phyloP scores from a whole-genome alignment of 2,329 filamentous ascomycete species.

The Aspergillus puulaauensis region DNA sequence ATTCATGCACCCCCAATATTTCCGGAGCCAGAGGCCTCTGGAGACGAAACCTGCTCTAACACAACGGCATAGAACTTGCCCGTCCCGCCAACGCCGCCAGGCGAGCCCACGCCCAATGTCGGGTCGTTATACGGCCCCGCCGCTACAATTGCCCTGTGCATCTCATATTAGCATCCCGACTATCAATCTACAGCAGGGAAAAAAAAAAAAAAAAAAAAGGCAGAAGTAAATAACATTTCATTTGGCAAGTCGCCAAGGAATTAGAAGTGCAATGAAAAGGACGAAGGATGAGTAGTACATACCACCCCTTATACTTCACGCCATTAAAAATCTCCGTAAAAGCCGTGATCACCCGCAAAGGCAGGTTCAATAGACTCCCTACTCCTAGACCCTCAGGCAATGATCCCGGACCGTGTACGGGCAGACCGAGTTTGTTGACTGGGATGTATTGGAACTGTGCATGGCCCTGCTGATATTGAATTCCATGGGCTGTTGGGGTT shows the following conservation, averaged over 20 bases:
- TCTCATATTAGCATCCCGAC: neutral
- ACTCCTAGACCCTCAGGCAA: conserved; percentile 25
- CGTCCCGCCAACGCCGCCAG: conserved; percentile 20
- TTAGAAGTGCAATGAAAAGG: neutral
- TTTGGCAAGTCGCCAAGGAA: too few relatives aligned
- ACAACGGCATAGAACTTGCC: conserved; percentile 40
- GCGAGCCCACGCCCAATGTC: conserved; percentile 12
- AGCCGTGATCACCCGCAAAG: conserved; percentile 32
- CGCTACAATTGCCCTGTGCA: conserved; percentile 31
- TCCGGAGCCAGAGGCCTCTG: neutral
- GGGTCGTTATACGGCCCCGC: conserved; percentile 38
- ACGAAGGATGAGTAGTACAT: conserved; percentile 7
- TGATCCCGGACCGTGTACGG: conserved; percentile 34
- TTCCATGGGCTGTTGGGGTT: neutral
- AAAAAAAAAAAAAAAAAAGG: neutral
- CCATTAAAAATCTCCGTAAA: conserved; percentile 42
- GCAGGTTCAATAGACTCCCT: conserved; percentile 17
- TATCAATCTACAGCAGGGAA: neutral
- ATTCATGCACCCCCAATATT: neutral
- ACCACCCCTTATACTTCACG: conserved; percentile 41
- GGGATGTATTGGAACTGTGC: conserved; percentile 24
- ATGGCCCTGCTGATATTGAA: neutral
- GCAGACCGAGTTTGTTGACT: conserved; percentile 38
- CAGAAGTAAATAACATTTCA: too few relatives aligned
- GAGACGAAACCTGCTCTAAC: conserved; percentile 27